Evolutionary conservation across 768 basidiomycete species (phyloP).

Genomic region (Leucogyrophana mollusca): DNA sequence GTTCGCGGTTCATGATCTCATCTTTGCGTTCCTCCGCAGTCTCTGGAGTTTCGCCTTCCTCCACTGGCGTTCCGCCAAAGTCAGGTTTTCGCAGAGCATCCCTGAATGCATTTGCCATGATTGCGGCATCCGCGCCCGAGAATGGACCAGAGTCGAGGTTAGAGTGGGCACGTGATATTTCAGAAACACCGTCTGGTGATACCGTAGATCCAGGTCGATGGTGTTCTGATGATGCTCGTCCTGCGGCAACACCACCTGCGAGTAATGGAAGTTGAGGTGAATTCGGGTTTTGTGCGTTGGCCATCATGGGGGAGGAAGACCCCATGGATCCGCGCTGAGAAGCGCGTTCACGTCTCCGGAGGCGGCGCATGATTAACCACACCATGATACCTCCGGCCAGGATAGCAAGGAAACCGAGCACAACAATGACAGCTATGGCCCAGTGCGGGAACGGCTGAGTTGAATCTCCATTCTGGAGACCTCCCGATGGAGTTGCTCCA

Average conservation of each 20-base stretch:
- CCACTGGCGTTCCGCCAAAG: conserved; percentile 67
- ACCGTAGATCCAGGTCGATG: conserved; percentile 39
- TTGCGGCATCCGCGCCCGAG: conserved; percentile 83
- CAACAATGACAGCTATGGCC: conserved; percentile 89
- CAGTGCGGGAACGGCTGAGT: conserved; percentile 69
- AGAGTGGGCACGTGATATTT: conserved; percentile 59
- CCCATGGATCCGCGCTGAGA: conserved; percentile 75
- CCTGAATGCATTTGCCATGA: conserved; percentile 92
- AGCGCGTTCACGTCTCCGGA: conserved; percentile 51
- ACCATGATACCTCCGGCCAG: conserved; percentile 62
- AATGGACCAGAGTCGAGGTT: conserved; percentile 69
- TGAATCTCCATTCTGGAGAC: conserved; percentile 42
- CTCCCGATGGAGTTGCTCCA: conserved; percentile 25
- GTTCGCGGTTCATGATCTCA: conserved; percentile 61
- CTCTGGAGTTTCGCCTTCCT: conserved; percentile 64
- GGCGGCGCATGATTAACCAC: conserved; percentile 71
- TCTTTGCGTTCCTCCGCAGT: conserved; percentile 37
- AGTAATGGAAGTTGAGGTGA: conserved; percentile 50
- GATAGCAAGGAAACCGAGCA: conserved; percentile 84
- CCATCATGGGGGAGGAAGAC: conserved; percentile 83
- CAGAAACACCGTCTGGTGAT: conserved; percentile 74
- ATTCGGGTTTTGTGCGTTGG: conserved; percentile 43
- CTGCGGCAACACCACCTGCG: conserved; percentile 31
- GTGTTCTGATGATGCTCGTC: conserved; percentile 30
- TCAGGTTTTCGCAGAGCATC: conserved; percentile 87